Conservation (phyloP, 78 protist genomes). For the Tieghemostelium lacteum region DNA sequence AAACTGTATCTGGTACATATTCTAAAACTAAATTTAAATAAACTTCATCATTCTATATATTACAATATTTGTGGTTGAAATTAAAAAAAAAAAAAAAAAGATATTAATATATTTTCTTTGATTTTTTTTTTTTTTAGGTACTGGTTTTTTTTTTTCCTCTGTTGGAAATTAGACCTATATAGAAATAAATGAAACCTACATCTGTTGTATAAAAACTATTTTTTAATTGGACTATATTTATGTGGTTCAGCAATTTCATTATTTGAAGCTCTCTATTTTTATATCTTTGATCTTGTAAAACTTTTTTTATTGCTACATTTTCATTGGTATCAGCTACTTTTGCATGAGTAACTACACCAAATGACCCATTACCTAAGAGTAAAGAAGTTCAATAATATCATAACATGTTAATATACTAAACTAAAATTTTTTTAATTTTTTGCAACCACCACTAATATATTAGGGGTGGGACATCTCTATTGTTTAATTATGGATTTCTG, state of each 20-base stretch:
- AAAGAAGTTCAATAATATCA: no score
- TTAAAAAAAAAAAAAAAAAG: neutral
- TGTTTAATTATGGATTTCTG: no score
- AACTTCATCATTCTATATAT: conserved; percentile 90
- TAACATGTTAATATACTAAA: no score
- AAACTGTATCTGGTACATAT: conserved; percentile 98
- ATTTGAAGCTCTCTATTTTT: conserved; percentile 99
- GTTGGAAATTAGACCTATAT: no score
- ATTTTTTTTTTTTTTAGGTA: conserved; percentile 3
- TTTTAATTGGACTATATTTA: conserved; percentile 93
- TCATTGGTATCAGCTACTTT: conserved; percentile 87
- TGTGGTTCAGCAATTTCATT: conserved; percentile 95
- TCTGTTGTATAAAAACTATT: conserved; percentile 91
- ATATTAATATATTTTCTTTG: neutral
- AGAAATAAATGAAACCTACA: conserved; percentile 2
- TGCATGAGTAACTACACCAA: conserved; percentile 98
- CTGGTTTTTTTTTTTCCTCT: no score
- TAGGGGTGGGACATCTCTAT: no score
- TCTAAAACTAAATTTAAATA: conserved; percentile 99
- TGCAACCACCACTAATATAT: no score
- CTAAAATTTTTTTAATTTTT: no score
- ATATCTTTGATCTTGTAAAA: conserved; percentile 97
- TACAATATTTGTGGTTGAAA: neutral
- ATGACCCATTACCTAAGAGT: conserved; percentile 99
- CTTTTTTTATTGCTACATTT: conserved; percentile 98